Evolutionary conservation across 1,139 yeast genomes (phyloP).

Genomic region (Sugiyamaella grinbergsii): DNA sequence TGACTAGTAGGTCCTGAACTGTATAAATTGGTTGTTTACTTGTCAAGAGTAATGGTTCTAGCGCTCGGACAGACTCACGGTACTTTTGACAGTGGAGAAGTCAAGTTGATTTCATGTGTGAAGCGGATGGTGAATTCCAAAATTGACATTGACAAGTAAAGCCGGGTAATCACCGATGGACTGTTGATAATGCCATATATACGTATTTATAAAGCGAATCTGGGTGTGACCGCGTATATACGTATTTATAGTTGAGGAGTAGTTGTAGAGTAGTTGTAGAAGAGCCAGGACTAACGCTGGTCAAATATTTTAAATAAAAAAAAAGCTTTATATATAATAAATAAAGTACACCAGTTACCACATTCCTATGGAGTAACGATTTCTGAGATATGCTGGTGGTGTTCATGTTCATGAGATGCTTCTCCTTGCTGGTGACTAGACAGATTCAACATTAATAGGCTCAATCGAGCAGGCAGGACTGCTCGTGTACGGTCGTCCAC

Average conservation of each 20-base stretch:
- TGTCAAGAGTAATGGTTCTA: too few relatives aligned
- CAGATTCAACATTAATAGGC: slow-evolving; percentile 17
- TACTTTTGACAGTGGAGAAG: background rate
- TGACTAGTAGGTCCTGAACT: background rate
- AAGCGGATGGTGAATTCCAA: background rate
- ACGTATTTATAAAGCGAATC: background rate
- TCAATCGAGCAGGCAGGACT: slow-evolving; percentile 12
- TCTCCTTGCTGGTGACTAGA: slow-evolving; percentile 2
- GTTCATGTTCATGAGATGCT: background rate
- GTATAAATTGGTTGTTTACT: too few relatives aligned
- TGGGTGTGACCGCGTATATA: too few relatives aligned
- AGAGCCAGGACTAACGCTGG: too few relatives aligned
- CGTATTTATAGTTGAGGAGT: too few relatives aligned
- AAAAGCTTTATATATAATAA: background rate
- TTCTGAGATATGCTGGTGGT: too few relatives aligned
- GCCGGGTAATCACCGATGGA: too few relatives aligned
- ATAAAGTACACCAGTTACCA: too few relatives aligned
- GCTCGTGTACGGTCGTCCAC: slow-evolving; percentile 12
- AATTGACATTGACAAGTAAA: background rate
- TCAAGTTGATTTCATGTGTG: background rate
- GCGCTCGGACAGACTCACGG: background rate
- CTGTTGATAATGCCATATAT: too few relatives aligned
- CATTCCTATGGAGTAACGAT: background rate
- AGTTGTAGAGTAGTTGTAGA: too few relatives aligned
- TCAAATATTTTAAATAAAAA: too few relatives aligned